Evolutionary conservation across 352 stramenopile genomes (phyloP).

Genomic region (Lagenidium sp.): DNA sequence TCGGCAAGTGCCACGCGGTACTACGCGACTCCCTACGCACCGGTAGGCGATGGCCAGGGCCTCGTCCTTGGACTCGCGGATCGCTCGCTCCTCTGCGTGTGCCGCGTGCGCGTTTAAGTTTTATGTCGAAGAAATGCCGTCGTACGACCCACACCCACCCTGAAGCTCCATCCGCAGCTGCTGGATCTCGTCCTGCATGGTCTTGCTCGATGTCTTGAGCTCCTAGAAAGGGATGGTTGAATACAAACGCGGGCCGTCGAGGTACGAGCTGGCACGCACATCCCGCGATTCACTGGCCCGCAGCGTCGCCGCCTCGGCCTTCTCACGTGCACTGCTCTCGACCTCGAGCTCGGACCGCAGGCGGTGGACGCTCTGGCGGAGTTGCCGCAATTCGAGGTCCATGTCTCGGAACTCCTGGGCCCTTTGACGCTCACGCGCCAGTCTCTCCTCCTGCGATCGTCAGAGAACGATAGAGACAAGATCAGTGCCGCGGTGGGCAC

Average conservation of each 20-base stretch:
- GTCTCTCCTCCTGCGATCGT: constrained; percentile 3
- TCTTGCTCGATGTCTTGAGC: constrained; percentile 19
- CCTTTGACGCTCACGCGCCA: constrained; percentile 20
- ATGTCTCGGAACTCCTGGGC: constrained; percentile 35
- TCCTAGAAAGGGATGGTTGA: no score
- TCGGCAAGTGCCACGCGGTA: no score
- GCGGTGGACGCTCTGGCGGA: constrained; percentile 26
- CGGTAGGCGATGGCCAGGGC: constrained; percentile 18
- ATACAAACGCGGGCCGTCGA: no score
- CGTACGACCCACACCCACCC: no score
- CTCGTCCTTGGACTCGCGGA: constrained; percentile 17
- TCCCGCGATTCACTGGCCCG: constrained; percentile 24
- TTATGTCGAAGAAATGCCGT: no score
- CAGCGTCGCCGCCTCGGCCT: constrained; percentile 23
- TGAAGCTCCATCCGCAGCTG: constrained; percentile 22
- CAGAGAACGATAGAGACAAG: not conserved
- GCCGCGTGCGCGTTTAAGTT: no score
- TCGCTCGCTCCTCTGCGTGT: constrained; percentile 19
- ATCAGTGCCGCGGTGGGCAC: no score
- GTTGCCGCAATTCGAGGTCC: constrained; percentile 41
- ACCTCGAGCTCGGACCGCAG: constrained; percentile 37
- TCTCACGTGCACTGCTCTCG: constrained; percentile 33
- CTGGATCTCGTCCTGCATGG: constrained; percentile 24
- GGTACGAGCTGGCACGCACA: constrained; percentile 18
- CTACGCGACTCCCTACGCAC: no score